Conservation (phyloP, 1,284 basidiomycete genomes). For the Vanrija pseudolonga region DNA sequence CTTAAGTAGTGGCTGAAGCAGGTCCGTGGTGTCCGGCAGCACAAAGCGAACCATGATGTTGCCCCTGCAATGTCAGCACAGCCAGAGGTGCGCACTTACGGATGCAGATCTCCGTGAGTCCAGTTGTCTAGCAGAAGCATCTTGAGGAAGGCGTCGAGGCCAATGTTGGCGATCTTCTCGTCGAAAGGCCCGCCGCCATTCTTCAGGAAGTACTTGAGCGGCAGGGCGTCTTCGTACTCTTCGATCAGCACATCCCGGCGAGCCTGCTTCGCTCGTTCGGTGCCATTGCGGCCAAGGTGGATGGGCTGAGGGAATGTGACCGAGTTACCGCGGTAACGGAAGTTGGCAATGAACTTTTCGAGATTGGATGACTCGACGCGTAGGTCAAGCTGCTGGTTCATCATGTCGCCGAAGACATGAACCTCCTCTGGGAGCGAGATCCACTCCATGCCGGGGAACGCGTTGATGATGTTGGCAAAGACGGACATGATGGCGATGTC, state of each 20-base stretch:
- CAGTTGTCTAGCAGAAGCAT: constrained; percentile 99
- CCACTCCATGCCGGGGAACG: constrained; percentile 94
- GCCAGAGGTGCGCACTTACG: constrained; percentile 27
- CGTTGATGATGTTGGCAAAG: constrained; percentile 75
- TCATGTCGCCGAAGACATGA: constrained; percentile 91
- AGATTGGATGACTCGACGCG: constrained; percentile 88
- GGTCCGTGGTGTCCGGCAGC: constrained; percentile 65
- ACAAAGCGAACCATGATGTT: constrained; percentile 98
- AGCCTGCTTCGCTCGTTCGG: constrained; percentile 56
- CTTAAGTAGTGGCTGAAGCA: constrained; percentile 50
- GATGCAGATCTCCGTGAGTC: constrained; percentile 81
- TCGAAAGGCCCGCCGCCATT: constrained; percentile 91
- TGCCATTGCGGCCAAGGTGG: constrained; percentile 18
- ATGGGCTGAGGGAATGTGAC: constrained; percentile 89
- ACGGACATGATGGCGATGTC: constrained; percentile 85
- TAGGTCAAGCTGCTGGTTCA: constrained; percentile 91
- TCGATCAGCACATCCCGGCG: constrained; percentile 66
- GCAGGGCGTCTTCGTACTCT: constrained; percentile 88
- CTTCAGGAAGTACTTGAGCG: constrained; percentile 79
- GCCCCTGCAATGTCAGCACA: constrained; percentile 59
- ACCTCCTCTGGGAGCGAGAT: constrained; percentile 95
- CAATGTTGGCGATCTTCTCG: constrained; percentile 82
- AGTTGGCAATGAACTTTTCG: constrained; percentile 79
- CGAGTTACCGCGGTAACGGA: constrained; percentile 66
- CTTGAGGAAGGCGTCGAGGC: constrained; percentile 93